A percentile compares a stretch with the other conserved stretches of the same genome.
These are phyloP conservation scores for Heterobasidion parviporum DNA, from an alignment of 1,284 basidiomycete genomes.

Conservation along the genomic window DNA sequence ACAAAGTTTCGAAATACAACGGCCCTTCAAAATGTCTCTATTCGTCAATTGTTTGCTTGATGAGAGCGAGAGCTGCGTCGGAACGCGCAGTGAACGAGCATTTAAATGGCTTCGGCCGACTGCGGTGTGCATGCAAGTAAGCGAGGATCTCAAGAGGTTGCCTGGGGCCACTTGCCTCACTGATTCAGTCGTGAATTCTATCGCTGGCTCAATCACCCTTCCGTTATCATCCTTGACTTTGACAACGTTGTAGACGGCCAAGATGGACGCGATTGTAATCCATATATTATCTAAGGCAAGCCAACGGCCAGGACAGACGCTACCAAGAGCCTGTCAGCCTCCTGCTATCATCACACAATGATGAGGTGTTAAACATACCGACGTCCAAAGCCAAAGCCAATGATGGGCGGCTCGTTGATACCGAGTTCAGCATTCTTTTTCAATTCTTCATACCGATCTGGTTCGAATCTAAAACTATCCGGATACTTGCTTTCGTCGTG, in stretches of 20 bases:
- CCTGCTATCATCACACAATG: too few relatives aligned
- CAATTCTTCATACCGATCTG: background rate
- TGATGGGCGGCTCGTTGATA: background rate
- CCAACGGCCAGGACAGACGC: conserved; percentile 38
- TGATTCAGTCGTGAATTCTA: conserved; percentile 33
- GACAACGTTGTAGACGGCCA: conserved; percentile 33
- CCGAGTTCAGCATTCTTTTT: background rate
- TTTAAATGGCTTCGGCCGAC: background rate
- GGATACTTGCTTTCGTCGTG: conserved; percentile 1
- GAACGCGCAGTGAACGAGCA: background rate
- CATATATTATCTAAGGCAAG: conserved; percentile 36
- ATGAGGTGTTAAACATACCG: conserved; percentile 8
- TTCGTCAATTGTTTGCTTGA: background rate
- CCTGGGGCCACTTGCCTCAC: conserved; percentile 28
- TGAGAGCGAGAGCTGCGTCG: background rate
- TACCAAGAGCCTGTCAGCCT: conserved; percentile 8
- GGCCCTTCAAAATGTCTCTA: too few relatives aligned
- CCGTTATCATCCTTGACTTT: conserved; percentile 34
- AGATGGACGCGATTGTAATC: conserved; percentile 36
- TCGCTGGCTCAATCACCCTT: conserved; percentile 26
- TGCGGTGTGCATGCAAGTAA: conserved; percentile 19
- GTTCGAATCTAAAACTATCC: background rate
- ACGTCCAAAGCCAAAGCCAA: conserved; percentile 1
- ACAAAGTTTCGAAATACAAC: too few relatives aligned
- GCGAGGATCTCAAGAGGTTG: too few relatives aligned